A percentile compares a stretch with the other conserved stretches of the same genome.
Evolutionary conservation across 306 rosid genomes (phyloP).

Genomic region (Lagenaria siceraria): DNA sequence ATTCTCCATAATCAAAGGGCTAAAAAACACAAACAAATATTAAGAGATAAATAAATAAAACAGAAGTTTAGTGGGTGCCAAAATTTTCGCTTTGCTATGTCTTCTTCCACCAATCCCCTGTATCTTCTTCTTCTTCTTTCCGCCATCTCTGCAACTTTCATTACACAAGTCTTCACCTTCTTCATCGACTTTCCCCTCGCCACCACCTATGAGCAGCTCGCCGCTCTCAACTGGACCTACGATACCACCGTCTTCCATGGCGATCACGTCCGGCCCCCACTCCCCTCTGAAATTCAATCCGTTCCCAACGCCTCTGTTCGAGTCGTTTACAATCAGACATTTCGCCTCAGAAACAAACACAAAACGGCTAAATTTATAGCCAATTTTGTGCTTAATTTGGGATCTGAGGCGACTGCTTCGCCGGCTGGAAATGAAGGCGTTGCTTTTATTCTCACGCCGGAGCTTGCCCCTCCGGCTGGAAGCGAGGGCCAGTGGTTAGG

Average conservation of each 20-base stretch:
- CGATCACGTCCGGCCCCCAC: not conserved
- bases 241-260: not conserved
- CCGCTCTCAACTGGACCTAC: not conserved
- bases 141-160: not conserved
- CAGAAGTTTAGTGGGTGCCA: not conserved
- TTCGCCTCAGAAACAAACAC: slow-evolving; percentile 11
- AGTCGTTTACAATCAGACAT: not conserved
- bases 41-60: no score
- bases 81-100: not conserved
- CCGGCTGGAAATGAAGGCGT: slow-evolving; percentile 24
- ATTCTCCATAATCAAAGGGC: no score
- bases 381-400: slow-evolving; percentile 19
- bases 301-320: slow-evolving; percentile 10
- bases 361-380: slow-evolving; percentile 18
- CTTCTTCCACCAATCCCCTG: no score
- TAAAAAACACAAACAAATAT: no score
- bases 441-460: slow-evolving; percentile 17
- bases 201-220: not conserved
- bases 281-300: not conserved
- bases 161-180: not conserved
- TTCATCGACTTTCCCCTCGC: not conserved
- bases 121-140: not conserved
- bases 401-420: not conserved
- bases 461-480: slow-evolving; percentile 5
- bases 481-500: slow-evolving; percentile 36